Evolutionary conservation across 495 filamentous ascomycete genomes (phyloP).

Genomic region (Hypoxylon lenormandii): DNA sequence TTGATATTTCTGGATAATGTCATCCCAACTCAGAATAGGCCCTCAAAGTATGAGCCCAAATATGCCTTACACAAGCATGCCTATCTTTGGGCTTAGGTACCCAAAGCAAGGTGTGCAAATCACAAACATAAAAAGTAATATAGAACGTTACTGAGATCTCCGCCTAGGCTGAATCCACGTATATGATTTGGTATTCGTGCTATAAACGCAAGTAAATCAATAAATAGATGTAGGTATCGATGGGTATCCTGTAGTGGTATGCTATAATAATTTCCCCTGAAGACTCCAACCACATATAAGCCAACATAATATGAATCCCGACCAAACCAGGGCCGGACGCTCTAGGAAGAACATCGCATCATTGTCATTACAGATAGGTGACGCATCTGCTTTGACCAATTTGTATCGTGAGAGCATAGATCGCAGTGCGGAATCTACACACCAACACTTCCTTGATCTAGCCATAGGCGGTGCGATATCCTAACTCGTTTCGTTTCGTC

Average conservation of each 20-base stretch:
- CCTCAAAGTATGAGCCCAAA: no score
- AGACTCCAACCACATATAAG: conserved; percentile 32
- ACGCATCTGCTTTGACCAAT: conserved; percentile 1
- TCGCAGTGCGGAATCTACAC: background rate
- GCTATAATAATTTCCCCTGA: conserved; percentile 23
- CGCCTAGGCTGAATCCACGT: no score
- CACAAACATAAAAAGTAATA: no score
- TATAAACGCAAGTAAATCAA: conserved; percentile 1
- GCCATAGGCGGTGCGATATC: conserved; percentile 12
- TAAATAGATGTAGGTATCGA: conserved; percentile 23
- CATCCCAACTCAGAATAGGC: no score
- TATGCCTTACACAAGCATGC: no score
- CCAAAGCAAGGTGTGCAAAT: no score
- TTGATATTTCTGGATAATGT: no score
- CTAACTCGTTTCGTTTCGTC: conserved; percentile 5
- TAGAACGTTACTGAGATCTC: no score
- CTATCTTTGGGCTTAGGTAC: no score
- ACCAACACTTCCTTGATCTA: conserved; percentile 14
- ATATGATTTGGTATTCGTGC: no score
- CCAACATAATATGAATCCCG: conserved; percentile 6
- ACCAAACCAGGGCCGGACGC: conserved; percentile 23
- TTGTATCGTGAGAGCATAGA: conserved; percentile 8
- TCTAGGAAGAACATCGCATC: conserved; percentile 4
- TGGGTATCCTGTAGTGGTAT: conserved; percentile 34
- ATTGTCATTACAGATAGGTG: conserved; percentile 1